Conservation (phyloP, 208 protist genomes). For the Trypanosoma boissoni region DNA sequence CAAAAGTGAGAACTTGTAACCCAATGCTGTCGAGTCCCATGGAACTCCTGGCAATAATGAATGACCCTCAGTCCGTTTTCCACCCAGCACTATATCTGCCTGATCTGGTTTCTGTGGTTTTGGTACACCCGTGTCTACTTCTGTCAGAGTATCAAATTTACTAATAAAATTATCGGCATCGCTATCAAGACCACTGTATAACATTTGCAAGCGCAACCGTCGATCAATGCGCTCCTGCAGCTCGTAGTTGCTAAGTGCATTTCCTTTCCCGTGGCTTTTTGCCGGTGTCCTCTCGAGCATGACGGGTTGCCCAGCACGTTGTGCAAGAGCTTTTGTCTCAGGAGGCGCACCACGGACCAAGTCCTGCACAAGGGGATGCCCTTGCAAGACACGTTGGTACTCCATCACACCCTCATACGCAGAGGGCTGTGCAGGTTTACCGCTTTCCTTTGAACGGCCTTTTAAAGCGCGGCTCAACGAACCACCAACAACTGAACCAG, state of each 20-base stretch:
- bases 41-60: too few relatives aligned
- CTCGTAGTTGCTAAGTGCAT: constrained; percentile 8
- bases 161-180: background rate
- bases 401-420: background rate
- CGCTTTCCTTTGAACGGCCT: background rate
- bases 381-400: background rate
- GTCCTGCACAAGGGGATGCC: constrained; percentile 17
- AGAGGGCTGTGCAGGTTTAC: background rate
- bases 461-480: background rate
- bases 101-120: too few relatives aligned
- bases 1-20: background rate
- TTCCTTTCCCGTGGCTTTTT: constrained; percentile 7
- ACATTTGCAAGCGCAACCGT: constrained; percentile 32
- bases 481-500: constrained; percentile 1
- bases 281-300: constrained; percentile 4
- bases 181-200: constrained; percentile 28
- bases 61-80: too few relatives aligned
- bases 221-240: constrained; percentile 26
- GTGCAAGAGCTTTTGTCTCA: constrained; percentile 27
- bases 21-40: too few relatives aligned
- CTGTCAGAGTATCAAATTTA: background rate
- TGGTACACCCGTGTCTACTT: background rate
- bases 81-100: too few relatives aligned
- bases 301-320: constrained; percentile 24
- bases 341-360: constrained; percentile 22